Evolutionary conservation across 2,329 filamentous ascomycete genomes (phyloP), one percentile per base, ranked within the genome.

Genomic region (Sporothrix brunneoviolacea): DNA sequence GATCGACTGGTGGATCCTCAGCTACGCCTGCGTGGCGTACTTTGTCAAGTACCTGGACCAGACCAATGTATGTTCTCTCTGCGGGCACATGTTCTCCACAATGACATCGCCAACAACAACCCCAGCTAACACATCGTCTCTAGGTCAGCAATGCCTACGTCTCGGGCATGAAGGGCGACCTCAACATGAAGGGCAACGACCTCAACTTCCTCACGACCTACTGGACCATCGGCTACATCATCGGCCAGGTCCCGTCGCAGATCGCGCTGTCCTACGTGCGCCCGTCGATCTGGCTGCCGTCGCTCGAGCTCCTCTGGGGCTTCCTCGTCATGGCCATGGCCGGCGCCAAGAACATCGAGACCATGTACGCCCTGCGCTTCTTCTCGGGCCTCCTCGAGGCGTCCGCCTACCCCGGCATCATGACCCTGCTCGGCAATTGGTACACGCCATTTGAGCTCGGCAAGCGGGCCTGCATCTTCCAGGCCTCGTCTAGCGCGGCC

Each of bases 221-320:
- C 32, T 83, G 80, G 69, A 82, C 76, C 0, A 71, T 78, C 1
- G 80, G 80, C 8, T 84, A 84, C 55, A 74, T 80, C 0, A 67
- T 83, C 62, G 66, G 67, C 0, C 63, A 70, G 30, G 62, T 65
- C 35, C 48, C 48, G 12, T 51, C 48, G 12, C 48, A 51, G 41
- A 33, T 45, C 4, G 75, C 75, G 53, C 59, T 76, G 15, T 48
- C 57, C 2, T 70, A 75, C 51, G 72, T 73, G 1, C 51, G 74
- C 12, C 69, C 72, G 0, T 72, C 75, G 52, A 70, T 73, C 40
- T 71, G 76, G 32, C 60, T 76, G 1, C 53, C 54, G 0, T 71
- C 74, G 19, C 60, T 75, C 38, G 53, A 58, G 0, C 55, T 76
- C 35, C 64, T 67, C 3, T 65, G 63, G 8, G 61, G 64, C 1